phyloP scores from a whole-genome alignment of 331 rosid genomes.

The Saraca asoca region DNA sequence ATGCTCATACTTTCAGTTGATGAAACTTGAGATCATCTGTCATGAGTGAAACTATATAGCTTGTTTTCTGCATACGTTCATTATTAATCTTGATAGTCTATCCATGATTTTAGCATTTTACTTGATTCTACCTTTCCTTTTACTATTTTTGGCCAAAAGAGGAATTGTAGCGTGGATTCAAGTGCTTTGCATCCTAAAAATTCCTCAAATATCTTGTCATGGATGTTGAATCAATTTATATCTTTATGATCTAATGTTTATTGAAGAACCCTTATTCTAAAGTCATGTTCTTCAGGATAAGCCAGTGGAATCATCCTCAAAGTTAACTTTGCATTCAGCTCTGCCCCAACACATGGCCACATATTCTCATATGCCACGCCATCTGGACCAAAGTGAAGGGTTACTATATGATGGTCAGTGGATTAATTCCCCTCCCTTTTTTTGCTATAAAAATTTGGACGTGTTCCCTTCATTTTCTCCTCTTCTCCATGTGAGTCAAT shows the following conservation, averaged over 20 bases:
- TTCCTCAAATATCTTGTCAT: conserved; percentile 24
- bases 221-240: conserved; percentile 41
- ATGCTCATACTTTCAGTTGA: too few species aligned
- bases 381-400: conserved; percentile 52
- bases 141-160: neutral
- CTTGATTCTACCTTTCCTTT: neutral
- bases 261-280: conserved; percentile 78
- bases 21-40: too few species aligned
- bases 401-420: conserved; percentile 72
- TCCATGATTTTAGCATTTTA: neutral
- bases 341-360: conserved; percentile 52
- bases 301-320: conserved; percentile 65
- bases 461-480: conserved; percentile 8
- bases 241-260: conserved; percentile 73
- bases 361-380: conserved; percentile 56
- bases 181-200: conserved; percentile 14
- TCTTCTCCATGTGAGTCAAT: neutral
- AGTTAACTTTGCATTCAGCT: conserved; percentile 53
- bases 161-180: neutral
- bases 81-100: neutral
- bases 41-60: too few species aligned
- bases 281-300: conserved; percentile 92
- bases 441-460: neutral
- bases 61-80: too few species aligned
- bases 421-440: neutral